A percentile compares a stretch with the other conserved stretches of the same genome.
These are phyloP conservation scores for Xylaria acuta DNA, from an alignment of 495 filamentous ascomycete species.

Conservation along the genomic window DNA sequence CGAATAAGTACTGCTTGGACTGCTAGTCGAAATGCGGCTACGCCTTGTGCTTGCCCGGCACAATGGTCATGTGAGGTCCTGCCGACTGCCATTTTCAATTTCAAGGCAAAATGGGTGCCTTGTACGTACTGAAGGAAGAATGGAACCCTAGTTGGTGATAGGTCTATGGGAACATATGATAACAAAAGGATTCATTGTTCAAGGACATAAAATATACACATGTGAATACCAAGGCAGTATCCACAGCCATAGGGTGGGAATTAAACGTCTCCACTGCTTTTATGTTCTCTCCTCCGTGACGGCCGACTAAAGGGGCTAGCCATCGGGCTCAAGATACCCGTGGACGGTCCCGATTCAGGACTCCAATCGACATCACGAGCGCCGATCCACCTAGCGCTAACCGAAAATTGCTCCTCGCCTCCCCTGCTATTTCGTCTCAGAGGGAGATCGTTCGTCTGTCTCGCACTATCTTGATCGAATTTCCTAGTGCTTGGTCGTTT, in stretches of 20 bases:
- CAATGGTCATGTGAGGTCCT: not conserved
- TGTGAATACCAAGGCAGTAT: not conserved
- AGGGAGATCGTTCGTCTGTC: slow-evolving; percentile 27
- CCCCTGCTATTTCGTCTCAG: slow-evolving; percentile 24
- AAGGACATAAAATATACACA: not conserved
- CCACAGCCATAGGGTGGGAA: not conserved
- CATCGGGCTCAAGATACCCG: slow-evolving; percentile 36
- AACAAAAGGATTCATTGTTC: not conserved
- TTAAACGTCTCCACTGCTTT: slow-evolving; percentile 21
- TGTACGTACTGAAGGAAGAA: not conserved
- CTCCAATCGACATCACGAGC: slow-evolving; percentile 32
- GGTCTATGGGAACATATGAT: not conserved
- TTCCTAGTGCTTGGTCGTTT: not conserved
- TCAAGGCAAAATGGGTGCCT: not conserved
- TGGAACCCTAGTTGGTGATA: not conserved
- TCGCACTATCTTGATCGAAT: not conserved
- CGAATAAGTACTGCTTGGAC: slow-evolving; percentile 44
- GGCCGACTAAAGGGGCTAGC: slow-evolving; percentile 33
- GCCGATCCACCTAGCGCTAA: slow-evolving; percentile 32
- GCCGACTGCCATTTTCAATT: not conserved
- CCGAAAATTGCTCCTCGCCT: slow-evolving; percentile 24
- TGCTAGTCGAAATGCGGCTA: slow-evolving; percentile 24
- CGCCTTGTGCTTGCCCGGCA: not conserved
- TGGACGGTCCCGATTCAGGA: slow-evolving; percentile 33
- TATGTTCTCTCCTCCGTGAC: slow-evolving; percentile 35